Evolutionary conservation across 176 grass and related monocot species (phyloP), one percentile per base, ranked within the genome.

Genomic region (Oryza glumipatula): DNA sequence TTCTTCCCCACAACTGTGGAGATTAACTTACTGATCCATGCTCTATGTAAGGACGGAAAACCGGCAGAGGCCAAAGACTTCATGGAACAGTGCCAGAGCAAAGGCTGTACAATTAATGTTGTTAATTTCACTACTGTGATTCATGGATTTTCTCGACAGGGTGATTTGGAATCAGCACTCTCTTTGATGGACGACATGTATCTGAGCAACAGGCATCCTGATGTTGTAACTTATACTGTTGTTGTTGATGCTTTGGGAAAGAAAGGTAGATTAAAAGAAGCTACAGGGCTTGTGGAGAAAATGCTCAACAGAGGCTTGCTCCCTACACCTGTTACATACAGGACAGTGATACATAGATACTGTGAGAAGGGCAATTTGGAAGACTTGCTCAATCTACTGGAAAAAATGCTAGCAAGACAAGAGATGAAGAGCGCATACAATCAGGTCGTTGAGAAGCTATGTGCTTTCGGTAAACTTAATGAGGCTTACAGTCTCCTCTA

Each of bases 111-210:
- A 21, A 90, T 98, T 80, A 98, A 92, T 92, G 96, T 98, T 73
- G 83, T 98, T 36, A 98, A 94, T 84, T 98, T 98, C 66, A 98
- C 96, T 32, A 95, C 96, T 72, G 88, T 95, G 70, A 98, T 98
- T 73, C 89, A 98, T 90, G 93, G 96, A 70, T 98, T 98, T 89
- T 92, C 87, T 79, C 46, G 78, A 69, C 84, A 94, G 67, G 91
- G 83, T 65, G 96, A 98, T 88, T 78, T 94, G 83, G 93, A 94
- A 72, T 86, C 93, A 1, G 93, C 91, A 0, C 87, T 98, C 12
- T 98, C 93, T 45, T 92, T 98, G 85, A 61, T 98, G 60, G 96
- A 98, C 82, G 96, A 95, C 80, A 92, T 98, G 96, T 98, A 94
- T 85, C 81, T 98, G 32, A 98, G 84, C 71, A 95, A 95, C 78